phyloP scores from a whole-genome alignment of 2,329 filamentous ascomycete species.

The Sporothrix mexicana region DNA sequence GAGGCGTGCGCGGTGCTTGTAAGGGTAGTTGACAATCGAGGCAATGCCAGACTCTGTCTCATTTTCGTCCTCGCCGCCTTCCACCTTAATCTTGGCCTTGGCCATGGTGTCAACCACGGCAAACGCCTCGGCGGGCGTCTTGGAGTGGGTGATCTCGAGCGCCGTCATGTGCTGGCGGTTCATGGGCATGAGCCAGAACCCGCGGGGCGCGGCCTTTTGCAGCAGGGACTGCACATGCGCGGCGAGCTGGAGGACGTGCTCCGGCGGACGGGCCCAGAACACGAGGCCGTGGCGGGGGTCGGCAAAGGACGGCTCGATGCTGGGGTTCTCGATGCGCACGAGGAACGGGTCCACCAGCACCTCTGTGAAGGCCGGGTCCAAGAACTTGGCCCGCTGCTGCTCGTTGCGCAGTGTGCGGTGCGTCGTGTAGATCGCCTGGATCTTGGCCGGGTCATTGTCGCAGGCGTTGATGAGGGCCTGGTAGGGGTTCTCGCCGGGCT shows the following conservation, averaged over 20 bases:
- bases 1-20: slow-evolving; percentile 71
- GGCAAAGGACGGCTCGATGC: slow-evolving; percentile 69
- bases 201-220: slow-evolving; percentile 59
- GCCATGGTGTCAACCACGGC: slow-evolving; percentile 62
- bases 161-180: slow-evolving; percentile 82
- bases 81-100: not conserved
- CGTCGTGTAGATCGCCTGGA: slow-evolving; percentile 73
- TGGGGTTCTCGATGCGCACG: slow-evolving; percentile 67
- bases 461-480: slow-evolving; percentile 73
- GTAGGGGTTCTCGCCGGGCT: slow-evolving; percentile 73
- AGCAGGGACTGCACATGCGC: slow-evolving; percentile 71
- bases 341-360: slow-evolving; percentile 79
- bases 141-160: slow-evolving; percentile 83
- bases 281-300: slow-evolving; percentile 84
- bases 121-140: slow-evolving; percentile 71
- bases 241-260: slow-evolving; percentile 71
- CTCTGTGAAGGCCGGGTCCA: slow-evolving; percentile 69
- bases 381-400: slow-evolving; percentile 76
- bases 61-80: not conserved
- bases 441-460: slow-evolving; percentile 66
- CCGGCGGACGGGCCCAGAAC: slow-evolving; percentile 84
- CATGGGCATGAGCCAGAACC: slow-evolving; percentile 84
- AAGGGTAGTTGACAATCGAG: slow-evolving; percentile 65
- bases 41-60: slow-evolving; percentile 54
- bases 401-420: slow-evolving; percentile 78